phyloP scores from a whole-genome alignment of 2,329 filamentous ascomycete species.

The Trichoderma citrinoviride region DNA sequence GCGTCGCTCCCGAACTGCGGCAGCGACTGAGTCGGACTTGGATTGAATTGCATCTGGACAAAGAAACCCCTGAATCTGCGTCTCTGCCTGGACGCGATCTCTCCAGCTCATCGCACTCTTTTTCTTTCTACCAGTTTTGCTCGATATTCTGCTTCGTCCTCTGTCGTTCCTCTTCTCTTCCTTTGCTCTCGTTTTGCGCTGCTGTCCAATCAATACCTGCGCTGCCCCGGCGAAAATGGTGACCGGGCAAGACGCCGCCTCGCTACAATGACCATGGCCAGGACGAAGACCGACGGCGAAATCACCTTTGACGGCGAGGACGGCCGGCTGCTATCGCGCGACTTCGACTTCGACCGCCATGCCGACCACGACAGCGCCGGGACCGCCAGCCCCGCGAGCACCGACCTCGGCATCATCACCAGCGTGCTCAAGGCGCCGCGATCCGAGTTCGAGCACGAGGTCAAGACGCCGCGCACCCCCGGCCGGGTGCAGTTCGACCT shows the following conservation, averaged over 20 bases:
- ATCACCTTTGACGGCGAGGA: slow-evolving; percentile 35
- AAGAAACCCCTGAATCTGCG: slow-evolving; percentile 16
- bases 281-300: slow-evolving; percentile 30
- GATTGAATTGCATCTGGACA: slow-evolving; percentile 8
- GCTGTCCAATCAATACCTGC: background rate
- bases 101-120: background rate
- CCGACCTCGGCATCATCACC: slow-evolving; percentile 28
- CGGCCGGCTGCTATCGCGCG: slow-evolving; percentile 31
- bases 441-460: slow-evolving; percentile 24
- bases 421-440: slow-evolving; percentile 26
- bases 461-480: slow-evolving; percentile 45
- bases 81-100: background rate
- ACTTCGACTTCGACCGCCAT: no score
- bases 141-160: background rate
- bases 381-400: slow-evolving; percentile 5
- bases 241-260: slow-evolving; percentile 17
- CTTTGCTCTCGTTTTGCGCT: background rate
- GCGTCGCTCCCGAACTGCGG: slow-evolving; percentile 14
- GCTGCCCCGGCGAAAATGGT: slow-evolving; percentile 17
- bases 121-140: no score
- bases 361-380: no score
- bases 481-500: slow-evolving; percentile 75
- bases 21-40: background rate
- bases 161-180: background rate
- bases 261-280: slow-evolving; percentile 35